These are phyloP conservation scores for Prunella vulgaris DNA, from an alignment of 257 asterid species.

Conservation along the genomic window DNA sequence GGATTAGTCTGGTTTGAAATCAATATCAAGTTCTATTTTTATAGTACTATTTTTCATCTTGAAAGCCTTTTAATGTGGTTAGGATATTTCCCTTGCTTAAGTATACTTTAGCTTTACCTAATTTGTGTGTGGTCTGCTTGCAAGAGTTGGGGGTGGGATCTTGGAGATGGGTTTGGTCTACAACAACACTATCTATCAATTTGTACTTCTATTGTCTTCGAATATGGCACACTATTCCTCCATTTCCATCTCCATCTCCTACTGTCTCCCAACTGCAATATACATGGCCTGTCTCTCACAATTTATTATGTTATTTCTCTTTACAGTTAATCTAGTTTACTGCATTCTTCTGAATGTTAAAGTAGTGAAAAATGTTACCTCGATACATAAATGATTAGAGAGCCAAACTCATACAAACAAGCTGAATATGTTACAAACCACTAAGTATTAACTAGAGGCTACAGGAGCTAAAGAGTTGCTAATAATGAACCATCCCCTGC, in stretches of 20 bases:
- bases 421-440: background rate
- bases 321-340: background rate
- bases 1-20: constrained; percentile 10
- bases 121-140: background rate
- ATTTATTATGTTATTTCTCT: background rate
- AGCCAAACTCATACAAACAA: background rate
- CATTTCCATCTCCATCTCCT: background rate
- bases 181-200: background rate
- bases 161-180: background rate
- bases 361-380: background rate
- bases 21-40: background rate
- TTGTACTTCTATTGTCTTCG: background rate
- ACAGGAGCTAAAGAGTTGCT: background rate
- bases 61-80: constrained; percentile 4
- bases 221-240: background rate
- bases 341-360: background rate
- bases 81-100: background rate
- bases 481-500: background rate
- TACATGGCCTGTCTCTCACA: background rate
- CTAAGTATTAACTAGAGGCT: background rate
- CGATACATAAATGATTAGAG: background rate
- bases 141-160: background rate
- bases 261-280: background rate
- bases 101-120: background rate
- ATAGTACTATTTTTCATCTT: constrained; percentile 3